Conservation (phyloP, 2,329 filamentous ascomycete species). For the Aspergillaceae sp. region DNA sequence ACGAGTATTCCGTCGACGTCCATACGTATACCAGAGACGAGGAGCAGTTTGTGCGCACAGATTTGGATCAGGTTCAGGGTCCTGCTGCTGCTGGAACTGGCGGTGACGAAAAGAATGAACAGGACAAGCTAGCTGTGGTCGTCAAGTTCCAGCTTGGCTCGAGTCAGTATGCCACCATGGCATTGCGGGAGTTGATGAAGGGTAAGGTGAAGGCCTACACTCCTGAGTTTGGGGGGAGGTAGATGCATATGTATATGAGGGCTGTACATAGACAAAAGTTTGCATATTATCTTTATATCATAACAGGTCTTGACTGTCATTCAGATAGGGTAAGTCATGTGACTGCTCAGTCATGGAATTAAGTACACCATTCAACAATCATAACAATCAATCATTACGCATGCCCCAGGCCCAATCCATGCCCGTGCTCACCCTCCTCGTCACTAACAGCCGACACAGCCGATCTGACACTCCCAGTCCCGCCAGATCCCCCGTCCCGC, state of each 20-base stretch:
- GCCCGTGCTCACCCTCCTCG: constrained; percentile 4
- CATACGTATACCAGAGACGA: constrained; percentile 56
- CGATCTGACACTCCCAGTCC: constrained; percentile 19
- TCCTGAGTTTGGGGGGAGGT: constrained; percentile 51
- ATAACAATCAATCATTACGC: too few species aligned
- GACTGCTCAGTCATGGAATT: too few species aligned
- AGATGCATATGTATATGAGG: constrained; percentile 16
- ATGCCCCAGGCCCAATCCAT: background rate
- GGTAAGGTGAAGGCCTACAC: constrained; percentile 55
- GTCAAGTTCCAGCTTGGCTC: constrained; percentile 67
- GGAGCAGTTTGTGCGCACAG: constrained; percentile 83
- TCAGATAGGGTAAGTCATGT: too few species aligned
- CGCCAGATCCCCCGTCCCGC: background rate
- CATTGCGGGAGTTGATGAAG: constrained; percentile 68
- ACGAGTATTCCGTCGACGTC: constrained; percentile 58
- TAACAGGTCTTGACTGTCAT: background rate
- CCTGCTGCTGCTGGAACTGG: background rate
- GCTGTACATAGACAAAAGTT: constrained; percentile 1
- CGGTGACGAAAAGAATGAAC: background rate
- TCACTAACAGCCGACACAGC: constrained; percentile 24
- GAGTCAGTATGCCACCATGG: constrained; percentile 80
- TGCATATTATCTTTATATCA: background rate
- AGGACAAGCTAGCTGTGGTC: constrained; percentile 56
- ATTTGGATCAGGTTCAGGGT: constrained; percentile 50
- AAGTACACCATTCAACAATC: too few species aligned